Conservation (phyloP, 2,329 filamentous ascomycete species). For the Septoria linicola region DNA sequence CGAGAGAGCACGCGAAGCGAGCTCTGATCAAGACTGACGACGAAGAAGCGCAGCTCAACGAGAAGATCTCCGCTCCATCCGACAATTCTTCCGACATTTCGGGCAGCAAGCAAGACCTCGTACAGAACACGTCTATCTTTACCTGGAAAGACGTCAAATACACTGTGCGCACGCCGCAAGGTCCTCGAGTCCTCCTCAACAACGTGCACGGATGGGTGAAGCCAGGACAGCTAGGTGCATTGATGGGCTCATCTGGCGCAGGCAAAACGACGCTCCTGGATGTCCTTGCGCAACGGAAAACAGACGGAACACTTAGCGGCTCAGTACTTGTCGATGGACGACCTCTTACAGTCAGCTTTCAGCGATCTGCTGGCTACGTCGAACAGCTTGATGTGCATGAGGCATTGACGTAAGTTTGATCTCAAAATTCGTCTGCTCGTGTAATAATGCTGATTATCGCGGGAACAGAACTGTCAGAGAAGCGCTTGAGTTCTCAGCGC, state of each 20-base stretch:
- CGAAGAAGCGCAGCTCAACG: conserved; percentile 18
- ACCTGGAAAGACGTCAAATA: conserved; percentile 87
- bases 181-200: conserved; percentile 52
- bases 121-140: conserved; percentile 66
- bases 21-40: conserved; percentile 25
- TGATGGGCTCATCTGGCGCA: conserved; percentile 74
- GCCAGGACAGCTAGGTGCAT: conserved; percentile 71
- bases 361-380: conserved; percentile 53
- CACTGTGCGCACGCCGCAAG: conserved; percentile 55
- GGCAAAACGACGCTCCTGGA: conserved; percentile 43
- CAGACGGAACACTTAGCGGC: conserved; percentile 45
- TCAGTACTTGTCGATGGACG: conserved; percentile 47
- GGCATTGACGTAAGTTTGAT: conserved; percentile 52
- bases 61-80: conserved; percentile 5
- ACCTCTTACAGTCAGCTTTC: conserved; percentile 45
- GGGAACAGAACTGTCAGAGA: conserved; percentile 57
- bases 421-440: no score
- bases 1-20: conserved; percentile 55
- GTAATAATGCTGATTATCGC: no score
- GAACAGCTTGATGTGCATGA: conserved; percentile 68
- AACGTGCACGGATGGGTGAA: conserved; percentile 70
- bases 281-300: conserved; percentile 44
- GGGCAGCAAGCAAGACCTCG: conserved; percentile 38
- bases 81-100: conserved; percentile 33
- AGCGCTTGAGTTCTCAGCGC: conserved; percentile 63